These are phyloP conservation scores for Neopestalotiopsis clavispora DNA, from an alignment of 2,329 filamentous ascomycete genomes.

Conservation along the genomic window DNA sequence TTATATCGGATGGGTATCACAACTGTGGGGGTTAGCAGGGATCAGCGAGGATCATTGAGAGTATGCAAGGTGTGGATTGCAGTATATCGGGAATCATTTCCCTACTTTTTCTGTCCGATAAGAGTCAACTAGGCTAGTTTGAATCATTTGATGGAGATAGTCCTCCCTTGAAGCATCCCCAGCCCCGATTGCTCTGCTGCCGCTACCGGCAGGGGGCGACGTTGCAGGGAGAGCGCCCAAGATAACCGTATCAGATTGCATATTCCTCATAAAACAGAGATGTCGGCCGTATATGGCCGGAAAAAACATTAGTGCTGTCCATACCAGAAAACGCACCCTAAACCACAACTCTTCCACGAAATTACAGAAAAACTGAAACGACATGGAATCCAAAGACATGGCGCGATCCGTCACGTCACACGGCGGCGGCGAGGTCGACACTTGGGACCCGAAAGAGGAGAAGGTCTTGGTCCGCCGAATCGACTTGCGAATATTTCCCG, in stretches of 20 bases:
- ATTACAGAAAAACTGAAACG: not conserved
- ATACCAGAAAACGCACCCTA: not conserved
- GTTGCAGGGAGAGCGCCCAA: not conserved
- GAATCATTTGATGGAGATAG: not conserved
- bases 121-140: not conserved
- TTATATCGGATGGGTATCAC: not conserved
- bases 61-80: not conserved
- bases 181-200: not conserved
- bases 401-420: not conserved
- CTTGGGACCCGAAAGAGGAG: conserved; percentile 9
- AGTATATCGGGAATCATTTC: conserved; percentile 1
- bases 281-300: not conserved
- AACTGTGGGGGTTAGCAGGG: not conserved
- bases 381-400: not conserved
- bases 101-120: not conserved
- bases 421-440: not conserved
- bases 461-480: conserved; percentile 1
- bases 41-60: not conserved
- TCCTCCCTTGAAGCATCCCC: not conserved
- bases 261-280: not conserved
- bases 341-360: not conserved
- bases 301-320: not conserved
- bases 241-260: not conserved
- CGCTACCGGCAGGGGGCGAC: not conserved
- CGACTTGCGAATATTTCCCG: conserved; percentile 4